Evolutionary conservation across 345 rosid species (phyloP).

Genomic region (Eucalyptus dawsonii): DNA sequence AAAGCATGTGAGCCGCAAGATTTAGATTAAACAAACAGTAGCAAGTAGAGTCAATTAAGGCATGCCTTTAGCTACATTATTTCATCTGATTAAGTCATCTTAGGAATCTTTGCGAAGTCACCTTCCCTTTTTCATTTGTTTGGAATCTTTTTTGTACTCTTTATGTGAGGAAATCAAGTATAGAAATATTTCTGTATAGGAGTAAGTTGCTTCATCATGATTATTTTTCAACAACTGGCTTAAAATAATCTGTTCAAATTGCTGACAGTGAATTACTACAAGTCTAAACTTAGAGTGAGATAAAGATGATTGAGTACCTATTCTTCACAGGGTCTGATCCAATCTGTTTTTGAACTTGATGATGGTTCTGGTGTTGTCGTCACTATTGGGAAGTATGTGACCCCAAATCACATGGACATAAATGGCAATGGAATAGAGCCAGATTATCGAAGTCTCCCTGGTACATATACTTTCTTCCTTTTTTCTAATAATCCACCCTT

Average conservation of each 20-base stretch:
- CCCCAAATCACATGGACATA: slow-evolving; percentile 82
- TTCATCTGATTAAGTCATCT: neutral
- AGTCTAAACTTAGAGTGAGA: neutral
- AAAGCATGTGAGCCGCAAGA: neutral
- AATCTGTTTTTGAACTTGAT: slow-evolving; percentile 76
- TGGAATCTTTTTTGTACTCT: neutral
- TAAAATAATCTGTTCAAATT: neutral
- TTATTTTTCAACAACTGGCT: neutral
- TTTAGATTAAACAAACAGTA: neutral
- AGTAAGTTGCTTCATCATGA: neutral
- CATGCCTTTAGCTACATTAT: neutral
- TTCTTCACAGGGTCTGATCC: slow-evolving; percentile 67
- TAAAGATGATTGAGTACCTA: neutral
- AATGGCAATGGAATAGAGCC: slow-evolving; percentile 93
- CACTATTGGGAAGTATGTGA: slow-evolving; percentile 79
- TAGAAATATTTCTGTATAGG: neutral
- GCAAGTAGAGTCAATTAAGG: neutral
- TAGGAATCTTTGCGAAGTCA: neutral
- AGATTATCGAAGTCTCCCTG: slow-evolving; percentile 57
- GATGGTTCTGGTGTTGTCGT: slow-evolving; percentile 94
- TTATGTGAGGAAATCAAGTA: neutral
- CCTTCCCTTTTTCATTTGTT: neutral
- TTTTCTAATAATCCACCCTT: neutral
- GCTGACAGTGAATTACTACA: neutral
- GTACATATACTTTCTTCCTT: slow-evolving; percentile 14